Evolutionary conservation across 805 yeast species (phyloP).

Genomic region (Candida sakaeoensis): DNA sequence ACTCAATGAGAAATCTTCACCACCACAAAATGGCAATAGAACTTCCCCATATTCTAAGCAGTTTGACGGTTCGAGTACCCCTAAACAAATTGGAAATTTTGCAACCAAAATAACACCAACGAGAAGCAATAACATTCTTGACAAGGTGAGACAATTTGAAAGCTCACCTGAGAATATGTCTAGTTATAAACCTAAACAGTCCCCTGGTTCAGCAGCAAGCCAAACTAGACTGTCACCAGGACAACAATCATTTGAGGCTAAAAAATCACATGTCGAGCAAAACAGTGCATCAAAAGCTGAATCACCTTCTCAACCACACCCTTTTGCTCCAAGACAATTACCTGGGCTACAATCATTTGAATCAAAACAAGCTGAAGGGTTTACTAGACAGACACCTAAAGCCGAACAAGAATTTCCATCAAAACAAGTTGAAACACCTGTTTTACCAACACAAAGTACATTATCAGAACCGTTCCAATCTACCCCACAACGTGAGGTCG

Average conservation of each 20-base stretch:
- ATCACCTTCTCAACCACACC: no score
- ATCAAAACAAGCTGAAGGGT: not conserved
- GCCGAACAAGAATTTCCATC: not conserved
- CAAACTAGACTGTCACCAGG: not conserved
- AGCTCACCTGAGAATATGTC: slow-evolving; percentile 14
- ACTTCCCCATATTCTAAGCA: not conserved
- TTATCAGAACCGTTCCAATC: slow-evolving; percentile 16
- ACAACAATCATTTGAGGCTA: not conserved
- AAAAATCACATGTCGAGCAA: not conserved
- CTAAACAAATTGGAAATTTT: not conserved
- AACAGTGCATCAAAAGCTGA: no score
- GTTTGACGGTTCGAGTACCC: not conserved
- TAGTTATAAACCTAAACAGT: not conserved
- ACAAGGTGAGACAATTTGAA: slow-evolving; percentile 37
- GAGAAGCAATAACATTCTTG: slow-evolving; percentile 23
- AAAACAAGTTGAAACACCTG: no score
- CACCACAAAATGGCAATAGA: not conserved
- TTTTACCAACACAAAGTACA: slow-evolving; percentile 1
- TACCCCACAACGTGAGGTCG: slow-evolving; percentile 4
- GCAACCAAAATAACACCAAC: slow-evolving; percentile 20
- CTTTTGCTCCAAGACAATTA: no score
- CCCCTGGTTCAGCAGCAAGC: not conserved
- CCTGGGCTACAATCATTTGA: not conserved
- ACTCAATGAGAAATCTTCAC: not conserved
- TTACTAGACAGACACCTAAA: no score